phyloP scores from a whole-genome alignment of 2,329 filamentous ascomycete genomes.

The Sarocladium strictum region DNA sequence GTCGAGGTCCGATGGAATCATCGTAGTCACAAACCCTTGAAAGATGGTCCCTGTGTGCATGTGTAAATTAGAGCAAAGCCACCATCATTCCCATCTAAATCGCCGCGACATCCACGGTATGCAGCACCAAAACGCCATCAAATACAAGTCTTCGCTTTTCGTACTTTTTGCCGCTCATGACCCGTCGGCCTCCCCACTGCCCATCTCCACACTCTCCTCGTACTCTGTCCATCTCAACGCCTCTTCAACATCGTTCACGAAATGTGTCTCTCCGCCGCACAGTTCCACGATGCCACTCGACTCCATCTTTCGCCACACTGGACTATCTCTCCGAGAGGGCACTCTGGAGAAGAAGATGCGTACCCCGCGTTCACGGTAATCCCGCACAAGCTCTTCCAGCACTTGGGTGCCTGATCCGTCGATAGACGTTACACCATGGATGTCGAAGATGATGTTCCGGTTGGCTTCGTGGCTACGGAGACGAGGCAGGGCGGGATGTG shows the following conservation, averaged over 20 bases:
- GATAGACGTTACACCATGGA: conserved; percentile 92
- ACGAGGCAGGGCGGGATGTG: conserved; percentile 81
- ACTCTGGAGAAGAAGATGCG: conserved; percentile 67
- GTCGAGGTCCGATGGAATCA: no score
- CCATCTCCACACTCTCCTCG: conserved; percentile 43
- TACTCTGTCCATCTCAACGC: conserved; percentile 76
- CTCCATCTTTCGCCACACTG: conserved; percentile 67
- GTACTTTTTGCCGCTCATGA: background rate
- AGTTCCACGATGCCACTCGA: conserved; percentile 79
- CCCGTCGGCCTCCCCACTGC: conserved; percentile 13
- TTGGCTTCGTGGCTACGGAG: conserved; percentile 75
- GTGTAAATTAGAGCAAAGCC: no score
- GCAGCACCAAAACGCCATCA: background rate
- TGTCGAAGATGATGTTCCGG: conserved; percentile 90
- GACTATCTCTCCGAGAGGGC: conserved; percentile 37
- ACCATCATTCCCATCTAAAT: no score
- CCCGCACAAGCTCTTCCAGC: conserved; percentile 77
- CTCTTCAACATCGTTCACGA: conserved; percentile 78
- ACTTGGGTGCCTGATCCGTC: conserved; percentile 94
- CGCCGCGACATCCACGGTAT: background rate
- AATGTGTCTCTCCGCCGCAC: conserved; percentile 71
- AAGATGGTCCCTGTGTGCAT: no score
- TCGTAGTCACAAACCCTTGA: no score
- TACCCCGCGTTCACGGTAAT: conserved; percentile 71
- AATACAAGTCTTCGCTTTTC: no score